Evolutionary conservation across 1,284 basidiomycete genomes (phyloP).

Genomic region (Naganishia sp.): DNA sequence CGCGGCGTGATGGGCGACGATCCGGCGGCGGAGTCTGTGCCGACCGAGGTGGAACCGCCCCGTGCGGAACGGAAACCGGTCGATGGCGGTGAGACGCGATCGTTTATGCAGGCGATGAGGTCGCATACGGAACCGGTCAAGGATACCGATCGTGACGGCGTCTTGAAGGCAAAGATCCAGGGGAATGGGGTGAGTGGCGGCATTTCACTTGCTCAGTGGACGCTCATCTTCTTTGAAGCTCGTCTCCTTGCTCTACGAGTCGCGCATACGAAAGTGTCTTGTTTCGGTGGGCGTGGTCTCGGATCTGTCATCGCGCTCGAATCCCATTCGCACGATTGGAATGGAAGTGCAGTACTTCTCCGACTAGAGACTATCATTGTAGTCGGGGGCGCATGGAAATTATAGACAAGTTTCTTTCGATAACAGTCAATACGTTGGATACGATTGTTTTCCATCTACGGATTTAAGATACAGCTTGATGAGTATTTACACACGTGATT

Average conservation of each 20-base stretch:
- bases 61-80: slow-evolving; percentile 11
- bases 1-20: slow-evolving; percentile 2
- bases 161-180: slow-evolving; percentile 84
- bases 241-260: slow-evolving; percentile 89
- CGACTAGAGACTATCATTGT: slow-evolving; percentile 28
- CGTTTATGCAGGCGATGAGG: slow-evolving; percentile 26
- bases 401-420: too few relatives aligned
- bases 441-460: too few relatives aligned
- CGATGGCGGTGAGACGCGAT: slow-evolving; percentile 7
- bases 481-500: too few relatives aligned
- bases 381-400: too few relatives aligned
- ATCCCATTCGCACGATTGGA: slow-evolving; percentile 83
- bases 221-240: slow-evolving; percentile 59
- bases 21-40: not conserved
- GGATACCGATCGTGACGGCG: slow-evolving; percentile 59
- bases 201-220: not conserved
- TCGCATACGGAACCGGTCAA: slow-evolving; percentile 13
- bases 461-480: too few relatives aligned
- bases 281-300: slow-evolving; percentile 85
- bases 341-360: slow-evolving; percentile 86
- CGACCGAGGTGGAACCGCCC: not conserved
- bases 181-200: slow-evolving; percentile 73
- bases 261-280: slow-evolving; percentile 82
- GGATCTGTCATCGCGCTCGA: slow-evolving; percentile 73
- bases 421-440: too few relatives aligned